A percentile compares a stretch with the other conserved stretches of the same genome.
phyloP scores from a whole-genome alignment of 345 rosid genomes.

The Eucalyptus virginea region DNA sequence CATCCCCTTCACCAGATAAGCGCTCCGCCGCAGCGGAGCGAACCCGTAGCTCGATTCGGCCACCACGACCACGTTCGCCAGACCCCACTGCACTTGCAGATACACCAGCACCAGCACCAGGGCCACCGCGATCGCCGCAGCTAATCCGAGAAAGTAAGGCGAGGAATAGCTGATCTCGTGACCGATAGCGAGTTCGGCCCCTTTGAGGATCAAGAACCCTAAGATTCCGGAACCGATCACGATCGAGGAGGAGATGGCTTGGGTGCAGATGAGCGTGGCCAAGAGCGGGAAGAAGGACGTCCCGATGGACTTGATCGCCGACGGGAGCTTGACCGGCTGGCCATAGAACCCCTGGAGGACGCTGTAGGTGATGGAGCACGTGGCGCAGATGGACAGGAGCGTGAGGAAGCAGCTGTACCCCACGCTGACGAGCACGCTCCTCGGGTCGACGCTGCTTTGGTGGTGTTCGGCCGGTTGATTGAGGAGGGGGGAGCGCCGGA shows the following conservation, averaged over 20 bases:
- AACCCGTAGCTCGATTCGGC: constrained; percentile 62
- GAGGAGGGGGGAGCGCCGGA: neutral
- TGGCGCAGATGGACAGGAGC: constrained; percentile 26
- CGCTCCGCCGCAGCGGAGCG: constrained; percentile 52
- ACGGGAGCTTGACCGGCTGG: constrained; percentile 56
- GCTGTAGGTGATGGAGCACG: constrained; percentile 57
- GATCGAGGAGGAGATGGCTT: constrained; percentile 11
- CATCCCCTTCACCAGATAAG: constrained; percentile 32
- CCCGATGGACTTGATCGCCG: constrained; percentile 45
- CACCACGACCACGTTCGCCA: constrained; percentile 43
- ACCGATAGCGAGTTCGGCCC: constrained; percentile 5
- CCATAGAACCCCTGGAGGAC: constrained; percentile 70
- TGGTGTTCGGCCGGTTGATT: neutral
- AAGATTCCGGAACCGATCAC: constrained; percentile 1
- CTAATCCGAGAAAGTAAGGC: constrained; percentile 6
- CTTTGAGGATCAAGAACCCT: constrained; percentile 6
- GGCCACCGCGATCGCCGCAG: neutral
- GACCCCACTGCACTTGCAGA: constrained; percentile 35
- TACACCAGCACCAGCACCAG: neutral
- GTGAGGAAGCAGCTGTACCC: constrained; percentile 10
- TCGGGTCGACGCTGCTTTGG: neutral
- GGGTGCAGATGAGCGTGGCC: constrained; percentile 8
- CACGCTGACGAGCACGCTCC: constrained; percentile 1
- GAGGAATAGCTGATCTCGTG: constrained; percentile 12
- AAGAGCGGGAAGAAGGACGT: constrained; percentile 48